Evolutionary conservation across 2,329 filamentous ascomycete species (phyloP), one percentile per base, ranked within the genome.

Genomic region (Periconia digitata): DNA sequence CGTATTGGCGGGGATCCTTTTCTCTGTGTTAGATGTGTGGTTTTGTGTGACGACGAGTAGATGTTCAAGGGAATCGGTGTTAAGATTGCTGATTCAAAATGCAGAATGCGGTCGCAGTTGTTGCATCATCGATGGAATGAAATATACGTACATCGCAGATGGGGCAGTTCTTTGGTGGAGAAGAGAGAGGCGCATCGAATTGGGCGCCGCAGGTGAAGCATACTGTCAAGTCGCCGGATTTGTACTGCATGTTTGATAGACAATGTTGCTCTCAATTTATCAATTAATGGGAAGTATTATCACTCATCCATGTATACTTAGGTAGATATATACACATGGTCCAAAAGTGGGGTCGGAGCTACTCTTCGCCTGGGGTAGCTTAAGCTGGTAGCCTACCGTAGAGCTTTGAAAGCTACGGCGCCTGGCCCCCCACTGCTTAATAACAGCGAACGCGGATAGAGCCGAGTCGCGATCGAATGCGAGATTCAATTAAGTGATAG

Each of bases 121-220:
- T 49, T 21, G 36, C 13, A n/a, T 20, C 4, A n/a, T n/a, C n/a
- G n/a, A n/a, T 8, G 18, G 29, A n/a, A 18, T 43, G 23, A 22
- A 40, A 15, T 21, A 37, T 35, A 20, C 27, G 18, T 66, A 89
- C 86, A 66, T 90, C 86, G 71, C 87, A 91, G 54, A 90, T 87
- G 49, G 80, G 79, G 71, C 87, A 90, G 4, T 75, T 79, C 45
- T 72, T 76, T 37, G 84, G 72, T 22, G 75, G 61, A 12, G 69
- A 53, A 35, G 72, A 72, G 51, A 83, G 76, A 0, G 77, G 64
- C 2, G 75, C 74, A 38, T 84, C 81, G 67, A 79, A 89, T 62
- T 90, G 87, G 0, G 85, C 89, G 18, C 86, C 87, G 66, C 87
- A 90, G 5, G 85, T 79, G 8, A 75, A 76, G 73, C 87, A 90